These are phyloP conservation scores for Salicornia ramosissima DNA, from an alignment of 148 eudicot genomes.

Conservation along the genomic window DNA sequence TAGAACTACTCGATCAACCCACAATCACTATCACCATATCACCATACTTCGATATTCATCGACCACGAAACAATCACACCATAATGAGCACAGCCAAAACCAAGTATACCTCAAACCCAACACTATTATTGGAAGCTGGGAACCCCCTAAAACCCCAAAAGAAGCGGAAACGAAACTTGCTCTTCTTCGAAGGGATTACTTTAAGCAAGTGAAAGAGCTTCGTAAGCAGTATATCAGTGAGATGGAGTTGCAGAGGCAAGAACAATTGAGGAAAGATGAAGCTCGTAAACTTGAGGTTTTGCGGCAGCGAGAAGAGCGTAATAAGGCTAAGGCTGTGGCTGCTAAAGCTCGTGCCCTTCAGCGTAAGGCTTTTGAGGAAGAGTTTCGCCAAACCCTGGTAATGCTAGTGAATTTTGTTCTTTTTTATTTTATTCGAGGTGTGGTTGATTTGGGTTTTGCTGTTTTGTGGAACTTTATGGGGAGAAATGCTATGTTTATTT, in stretches of 20 bases:
- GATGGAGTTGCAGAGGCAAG: slow-evolving; percentile 60
- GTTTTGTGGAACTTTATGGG: not conserved
- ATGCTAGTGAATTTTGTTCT: not conserved
- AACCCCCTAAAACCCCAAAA: slow-evolving; percentile 36
- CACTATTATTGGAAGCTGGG: slow-evolving; percentile 35
- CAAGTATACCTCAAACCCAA: slow-evolving; percentile 45
- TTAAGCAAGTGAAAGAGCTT: slow-evolving; percentile 47
- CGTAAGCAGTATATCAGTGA: slow-evolving; percentile 63
- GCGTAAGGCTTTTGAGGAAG: slow-evolving; percentile 51
- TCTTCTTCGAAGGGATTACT: slow-evolving; percentile 57
- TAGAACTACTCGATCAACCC: not conserved
- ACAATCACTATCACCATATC: not conserved
- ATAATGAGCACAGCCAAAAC: slow-evolving; percentile 34
- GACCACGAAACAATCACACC: slow-evolving; percentile 31
- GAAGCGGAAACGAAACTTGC: slow-evolving; percentile 49
- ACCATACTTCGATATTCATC: slow-evolving; percentile 6
- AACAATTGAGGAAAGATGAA: slow-evolving; percentile 47
- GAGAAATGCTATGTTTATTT: no score
- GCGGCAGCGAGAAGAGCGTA: slow-evolving; percentile 50
- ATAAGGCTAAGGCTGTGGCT: slow-evolving; percentile 47
- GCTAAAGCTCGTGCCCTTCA: slow-evolving; percentile 54
- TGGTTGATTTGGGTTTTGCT: not conserved
- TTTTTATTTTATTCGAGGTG: not conserved
- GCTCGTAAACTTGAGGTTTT: slow-evolving; percentile 45
- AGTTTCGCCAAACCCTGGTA: slow-evolving; percentile 63